phyloP scores from a whole-genome alignment of 208 protist species.

The Leishmania lainsoni region DNA sequence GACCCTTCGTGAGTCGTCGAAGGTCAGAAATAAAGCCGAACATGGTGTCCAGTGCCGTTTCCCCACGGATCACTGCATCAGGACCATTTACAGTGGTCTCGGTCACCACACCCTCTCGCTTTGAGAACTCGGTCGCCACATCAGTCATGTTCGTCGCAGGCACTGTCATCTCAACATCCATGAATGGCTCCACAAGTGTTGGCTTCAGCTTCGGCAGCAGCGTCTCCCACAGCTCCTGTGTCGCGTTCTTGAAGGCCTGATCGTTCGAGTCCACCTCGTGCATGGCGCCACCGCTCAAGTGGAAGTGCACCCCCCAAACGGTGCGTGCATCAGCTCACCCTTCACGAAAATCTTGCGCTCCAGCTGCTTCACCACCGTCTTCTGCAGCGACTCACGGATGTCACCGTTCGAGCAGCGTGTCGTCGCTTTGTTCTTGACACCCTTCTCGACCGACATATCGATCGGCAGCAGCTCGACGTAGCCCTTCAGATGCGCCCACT shows the following conservation, averaged over 20 bases:
- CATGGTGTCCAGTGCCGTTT: slow-evolving; percentile 93
- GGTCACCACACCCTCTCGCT: slow-evolving; percentile 88
- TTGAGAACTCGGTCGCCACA: slow-evolving; percentile 84
- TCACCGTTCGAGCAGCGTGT: slow-evolving; percentile 95
- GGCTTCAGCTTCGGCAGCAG: slow-evolving; percentile 88
- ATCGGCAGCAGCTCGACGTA: slow-evolving; percentile 91
- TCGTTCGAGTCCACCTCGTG: slow-evolving; percentile 99
- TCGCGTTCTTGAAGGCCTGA: slow-evolving; percentile 97
- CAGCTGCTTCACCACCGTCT: slow-evolving; percentile 91
- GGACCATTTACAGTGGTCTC: slow-evolving; percentile 83
- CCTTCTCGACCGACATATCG: slow-evolving; percentile 92
- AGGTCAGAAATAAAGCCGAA: slow-evolving; percentile 94
- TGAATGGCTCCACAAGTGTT: slow-evolving; percentile 97
- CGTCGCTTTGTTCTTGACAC: slow-evolving; percentile 85
- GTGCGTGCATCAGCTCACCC: slow-evolving; percentile 95
- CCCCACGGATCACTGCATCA: slow-evolving; percentile 87
- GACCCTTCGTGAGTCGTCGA: slow-evolving; percentile 89
- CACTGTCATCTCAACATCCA: slow-evolving; percentile 95
- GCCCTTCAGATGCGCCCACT: slow-evolving; percentile 97
- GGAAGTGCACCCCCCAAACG: slow-evolving; percentile 96
- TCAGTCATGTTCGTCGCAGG: slow-evolving; percentile 88
- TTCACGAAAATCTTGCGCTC: slow-evolving; percentile 92
- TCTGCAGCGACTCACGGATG: slow-evolving; percentile 93
- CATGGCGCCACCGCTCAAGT: slow-evolving; percentile 95
- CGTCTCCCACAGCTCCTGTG: slow-evolving; percentile 95